These are phyloP conservation scores for Starmerella gropengiesseri DNA, from an alignment of 805 yeast species.

Conservation along the genomic window DNA sequence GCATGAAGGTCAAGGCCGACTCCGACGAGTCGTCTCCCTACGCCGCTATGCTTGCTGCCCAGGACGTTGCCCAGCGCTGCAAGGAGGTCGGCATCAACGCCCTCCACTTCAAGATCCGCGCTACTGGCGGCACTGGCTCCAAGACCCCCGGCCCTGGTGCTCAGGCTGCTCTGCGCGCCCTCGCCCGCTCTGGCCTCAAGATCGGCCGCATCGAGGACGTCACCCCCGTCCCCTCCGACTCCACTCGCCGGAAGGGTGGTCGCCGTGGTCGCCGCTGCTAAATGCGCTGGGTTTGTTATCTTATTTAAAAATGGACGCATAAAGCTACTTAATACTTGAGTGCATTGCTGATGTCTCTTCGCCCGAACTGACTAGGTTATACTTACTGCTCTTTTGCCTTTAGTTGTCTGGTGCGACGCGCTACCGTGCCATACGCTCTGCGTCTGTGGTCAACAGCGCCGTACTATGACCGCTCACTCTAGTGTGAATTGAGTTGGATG, in stretches of 20 bases:
- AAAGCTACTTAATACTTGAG: conserved; percentile 8
- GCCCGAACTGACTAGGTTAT: no score
- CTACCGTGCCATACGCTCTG: no score
- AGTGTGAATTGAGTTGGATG: no score
- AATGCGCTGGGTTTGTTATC: conserved; percentile 18
- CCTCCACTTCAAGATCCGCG: conserved; percentile 98
- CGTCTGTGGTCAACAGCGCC: no score
- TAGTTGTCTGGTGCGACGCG: no score
- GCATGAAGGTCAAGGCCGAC: conserved; percentile 99
- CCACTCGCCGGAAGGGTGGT: conserved; percentile 99
- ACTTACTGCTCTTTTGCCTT: no score
- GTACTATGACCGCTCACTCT: no score
- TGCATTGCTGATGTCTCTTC: conserved; percentile 3
- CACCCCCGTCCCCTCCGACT: conserved; percentile 99
- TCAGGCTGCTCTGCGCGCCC: conserved; percentile 97
- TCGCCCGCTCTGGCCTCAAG: conserved; percentile 99
- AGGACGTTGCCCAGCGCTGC: conserved; percentile 97
- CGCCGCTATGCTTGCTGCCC: conserved; percentile 99
- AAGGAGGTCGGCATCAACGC: conserved; percentile 99
- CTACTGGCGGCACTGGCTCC: conserved; percentile 99
- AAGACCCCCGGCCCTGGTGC: conserved; percentile 99
- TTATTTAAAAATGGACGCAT: conserved; percentile 18
- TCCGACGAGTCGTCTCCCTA: conserved; percentile 99
- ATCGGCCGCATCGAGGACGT: conserved; percentile 99
- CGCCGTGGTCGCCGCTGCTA: conserved; percentile 99